Conservation (phyloP, 371 early-diverging fungal species). For the Lichtheimia hyalospora region DNA sequence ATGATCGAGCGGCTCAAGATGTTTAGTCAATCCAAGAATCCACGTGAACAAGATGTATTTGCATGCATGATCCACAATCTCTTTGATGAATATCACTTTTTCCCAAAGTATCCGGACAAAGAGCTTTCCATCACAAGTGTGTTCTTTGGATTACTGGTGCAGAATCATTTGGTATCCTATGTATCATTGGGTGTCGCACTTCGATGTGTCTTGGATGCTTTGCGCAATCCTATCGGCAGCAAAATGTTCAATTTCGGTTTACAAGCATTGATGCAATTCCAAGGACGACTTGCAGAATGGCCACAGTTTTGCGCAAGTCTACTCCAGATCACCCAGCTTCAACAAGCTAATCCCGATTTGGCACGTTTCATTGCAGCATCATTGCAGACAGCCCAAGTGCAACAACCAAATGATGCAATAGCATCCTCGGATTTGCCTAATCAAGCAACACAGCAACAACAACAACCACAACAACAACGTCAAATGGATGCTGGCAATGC, state of each 20-base stretch:
- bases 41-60: conserved; percentile 78
- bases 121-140: conserved; percentile 85
- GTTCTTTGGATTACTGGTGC: conserved; percentile 88
- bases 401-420: conserved; percentile 1
- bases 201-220: conserved; percentile 82
- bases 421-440: background rate
- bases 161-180: conserved; percentile 78
- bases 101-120: conserved; percentile 91
- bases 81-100: conserved; percentile 95
- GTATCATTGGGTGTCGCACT: conserved; percentile 83
- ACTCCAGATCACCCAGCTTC: conserved; percentile 79
- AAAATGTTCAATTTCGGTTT: conserved; percentile 91
- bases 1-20: conserved; percentile 70
- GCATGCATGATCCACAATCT: conserved; percentile 84
- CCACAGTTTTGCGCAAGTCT: conserved; percentile 85
- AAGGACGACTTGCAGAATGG: conserved; percentile 85
- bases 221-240: conserved; percentile 77
- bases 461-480: background rate
- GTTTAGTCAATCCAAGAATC: conserved; percentile 69
- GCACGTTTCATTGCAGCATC: conserved; percentile 48
- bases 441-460: conserved; percentile 4
- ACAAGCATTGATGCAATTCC: conserved; percentile 84
- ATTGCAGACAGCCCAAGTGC: conserved; percentile 23
- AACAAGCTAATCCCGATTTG: conserved; percentile 77
- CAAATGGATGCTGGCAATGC: background rate